Evolutionary conservation across 306 rosid genomes (phyloP).

Genomic region (Vachellia pachyceras): DNA sequence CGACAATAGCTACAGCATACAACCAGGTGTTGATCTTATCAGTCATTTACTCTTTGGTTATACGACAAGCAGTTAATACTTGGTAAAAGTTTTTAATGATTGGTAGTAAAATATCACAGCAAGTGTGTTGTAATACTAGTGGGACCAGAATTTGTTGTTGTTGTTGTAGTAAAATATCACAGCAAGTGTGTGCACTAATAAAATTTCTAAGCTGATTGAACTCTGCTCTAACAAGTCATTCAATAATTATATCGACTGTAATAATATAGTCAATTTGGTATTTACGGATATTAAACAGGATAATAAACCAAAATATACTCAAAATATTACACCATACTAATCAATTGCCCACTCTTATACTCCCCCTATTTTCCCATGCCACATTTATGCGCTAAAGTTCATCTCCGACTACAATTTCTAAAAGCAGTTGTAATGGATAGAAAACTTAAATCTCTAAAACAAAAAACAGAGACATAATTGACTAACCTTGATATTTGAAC

Average conservation of each 20-base stretch:
- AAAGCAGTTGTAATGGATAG: slow-evolving; percentile 3
- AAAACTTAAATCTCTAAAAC: background rate
- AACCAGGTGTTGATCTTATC: background rate
- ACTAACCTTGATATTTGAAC: slow-evolving; percentile 77
- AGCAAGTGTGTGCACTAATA: background rate
- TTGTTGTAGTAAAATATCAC: background rate
- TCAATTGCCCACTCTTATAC: background rate
- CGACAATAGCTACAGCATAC: slow-evolving; percentile 12
- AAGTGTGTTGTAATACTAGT: background rate
- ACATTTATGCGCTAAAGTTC: background rate
- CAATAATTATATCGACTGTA: background rate
- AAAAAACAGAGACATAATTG: background rate
- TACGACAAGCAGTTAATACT: slow-evolving; percentile 6
- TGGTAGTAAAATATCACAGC: background rate
- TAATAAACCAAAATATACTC: background rate
- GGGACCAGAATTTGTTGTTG: no score
- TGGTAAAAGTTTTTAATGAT: slow-evolving; percentile 8
- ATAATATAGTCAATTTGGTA: background rate
- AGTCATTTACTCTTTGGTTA: slow-evolving; percentile 2
- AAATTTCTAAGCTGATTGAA: background rate
- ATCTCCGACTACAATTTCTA: slow-evolving; percentile 4
- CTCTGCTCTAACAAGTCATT: background rate
- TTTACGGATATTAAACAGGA: background rate
- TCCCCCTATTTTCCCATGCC: background rate
- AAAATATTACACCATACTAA: background rate